A percentile compares a stretch with the other conserved stretches of the same genome.
Conservation (phyloP, 768 basidiomycete genomes). For the Artomyces pyxidatus region DNA sequence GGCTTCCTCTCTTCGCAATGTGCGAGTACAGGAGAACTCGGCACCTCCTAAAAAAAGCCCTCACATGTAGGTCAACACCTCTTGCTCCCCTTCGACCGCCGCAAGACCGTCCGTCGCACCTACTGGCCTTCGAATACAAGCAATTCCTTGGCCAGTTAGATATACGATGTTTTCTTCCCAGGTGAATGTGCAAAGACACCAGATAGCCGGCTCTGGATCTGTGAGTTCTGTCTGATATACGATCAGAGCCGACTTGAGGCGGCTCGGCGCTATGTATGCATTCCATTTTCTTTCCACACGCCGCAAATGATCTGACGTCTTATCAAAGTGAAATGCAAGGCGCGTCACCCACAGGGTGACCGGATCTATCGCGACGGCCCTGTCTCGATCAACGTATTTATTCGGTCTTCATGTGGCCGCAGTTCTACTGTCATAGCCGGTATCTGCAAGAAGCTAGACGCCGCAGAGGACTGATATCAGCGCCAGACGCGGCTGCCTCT, state of each 20-base stretch:
- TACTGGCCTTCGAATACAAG: slow-evolving; percentile 61
- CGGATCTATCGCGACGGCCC: slow-evolving; percentile 91
- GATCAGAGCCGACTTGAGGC: slow-evolving; percentile 92
- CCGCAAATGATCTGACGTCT: slow-evolving; percentile 1
- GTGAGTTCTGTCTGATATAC: slow-evolving; percentile 96
- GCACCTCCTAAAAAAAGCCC: slow-evolving; percentile 9
- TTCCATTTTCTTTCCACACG: no score
- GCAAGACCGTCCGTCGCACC: slow-evolving; percentile 9
- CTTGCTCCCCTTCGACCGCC: slow-evolving; percentile 30
- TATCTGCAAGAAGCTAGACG: slow-evolving; percentile 49
- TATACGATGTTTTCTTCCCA: slow-evolving; percentile 94
- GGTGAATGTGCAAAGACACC: slow-evolving; percentile 93
- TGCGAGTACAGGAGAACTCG: slow-evolving; percentile 3
- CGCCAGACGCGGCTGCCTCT: slow-evolving; percentile 3
- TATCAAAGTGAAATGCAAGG: slow-evolving; percentile 85
- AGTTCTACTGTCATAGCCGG: slow-evolving; percentile 99
- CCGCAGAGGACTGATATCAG: slow-evolving; percentile 4
- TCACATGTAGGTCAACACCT: slow-evolving; percentile 22
- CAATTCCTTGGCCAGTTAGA: slow-evolving; percentile 88
- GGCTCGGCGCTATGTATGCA: slow-evolving; percentile 75
- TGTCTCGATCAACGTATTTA: slow-evolving; percentile 50
- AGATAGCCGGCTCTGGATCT: slow-evolving; percentile 91
- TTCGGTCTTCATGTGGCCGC: not conserved
- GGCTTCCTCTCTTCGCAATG: not conserved
- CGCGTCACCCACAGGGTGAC: slow-evolving; percentile 92